These are phyloP conservation scores for Heterobasidion annosum DNA, from an alignment of 1,284 basidiomycete genomes.

Conservation along the genomic window DNA sequence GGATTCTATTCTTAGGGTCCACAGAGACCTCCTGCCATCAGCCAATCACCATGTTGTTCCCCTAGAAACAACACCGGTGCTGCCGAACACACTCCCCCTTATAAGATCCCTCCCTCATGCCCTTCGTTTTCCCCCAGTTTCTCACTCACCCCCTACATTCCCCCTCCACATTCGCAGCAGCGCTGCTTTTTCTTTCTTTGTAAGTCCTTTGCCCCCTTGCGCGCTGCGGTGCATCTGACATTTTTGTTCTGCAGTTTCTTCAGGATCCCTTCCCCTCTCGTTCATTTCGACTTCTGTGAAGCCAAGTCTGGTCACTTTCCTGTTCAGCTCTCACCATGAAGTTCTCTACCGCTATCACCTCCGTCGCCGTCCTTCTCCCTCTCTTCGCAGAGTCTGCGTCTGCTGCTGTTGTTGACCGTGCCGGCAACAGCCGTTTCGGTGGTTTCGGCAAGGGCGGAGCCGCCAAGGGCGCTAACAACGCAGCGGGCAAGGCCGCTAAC, in stretches of 20 bases:
- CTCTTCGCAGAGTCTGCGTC: constrained; percentile 28
- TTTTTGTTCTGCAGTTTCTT: neutral
- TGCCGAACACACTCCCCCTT: neutral
- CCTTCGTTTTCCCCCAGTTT: constrained; percentile 1
- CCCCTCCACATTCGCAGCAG: constrained; percentile 23
- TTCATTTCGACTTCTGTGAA: constrained; percentile 28
- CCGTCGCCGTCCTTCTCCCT: constrained; percentile 33
- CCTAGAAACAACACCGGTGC: neutral
- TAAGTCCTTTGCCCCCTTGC: neutral
- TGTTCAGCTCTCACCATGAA: constrained; percentile 32
- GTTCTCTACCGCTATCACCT: constrained; percentile 32
- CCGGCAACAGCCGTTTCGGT: neutral
- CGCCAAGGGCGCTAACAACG: constrained; percentile 8
- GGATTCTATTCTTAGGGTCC: neutral
- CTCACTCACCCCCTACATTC: constrained; percentile 9
- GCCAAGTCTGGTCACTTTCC: constrained; percentile 18
- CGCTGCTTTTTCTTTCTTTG: constrained; percentile 23
- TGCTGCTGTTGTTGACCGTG: constrained; percentile 17
- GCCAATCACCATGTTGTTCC: neutral
- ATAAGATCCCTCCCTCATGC: constrained; percentile 5
- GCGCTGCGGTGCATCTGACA: neutral
- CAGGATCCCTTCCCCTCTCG: constrained; percentile 19
- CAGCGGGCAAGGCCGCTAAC: constrained; percentile 1
- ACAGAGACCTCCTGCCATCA: neutral
- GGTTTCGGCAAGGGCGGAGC: neutral